Evolutionary conservation across 2,329 filamentous ascomycete genomes (phyloP).

Genomic region (Nannizziopsis barbatae): DNA sequence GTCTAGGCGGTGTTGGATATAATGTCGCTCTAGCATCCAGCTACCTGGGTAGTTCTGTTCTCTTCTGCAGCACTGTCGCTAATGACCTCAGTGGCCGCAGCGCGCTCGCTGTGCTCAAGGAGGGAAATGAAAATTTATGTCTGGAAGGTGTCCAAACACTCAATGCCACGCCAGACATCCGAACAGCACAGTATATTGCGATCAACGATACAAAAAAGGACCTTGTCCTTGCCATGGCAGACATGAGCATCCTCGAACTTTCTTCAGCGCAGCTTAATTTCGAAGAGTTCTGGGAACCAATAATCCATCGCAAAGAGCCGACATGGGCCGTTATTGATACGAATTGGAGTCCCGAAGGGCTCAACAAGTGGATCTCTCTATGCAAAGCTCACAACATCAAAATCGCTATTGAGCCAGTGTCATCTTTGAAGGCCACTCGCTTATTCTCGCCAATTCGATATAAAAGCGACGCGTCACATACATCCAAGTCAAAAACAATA

Average conservation of each 20-base stretch:
- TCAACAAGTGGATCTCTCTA: constrained; percentile 57
- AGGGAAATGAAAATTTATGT: constrained; percentile 51
- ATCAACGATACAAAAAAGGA: constrained; percentile 76
- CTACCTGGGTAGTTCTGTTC: constrained; percentile 53
- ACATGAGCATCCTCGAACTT: constrained; percentile 70
- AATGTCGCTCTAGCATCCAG: constrained; percentile 83
- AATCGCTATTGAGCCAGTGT: constrained; percentile 82
- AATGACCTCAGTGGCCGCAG: constrained; percentile 67
- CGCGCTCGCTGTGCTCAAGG: constrained; percentile 54
- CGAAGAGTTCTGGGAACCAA: constrained; percentile 49
- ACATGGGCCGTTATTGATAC: constrained; percentile 75
- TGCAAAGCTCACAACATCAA: constrained; percentile 46
- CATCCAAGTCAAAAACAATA: constrained; percentile 13
- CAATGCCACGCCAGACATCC: constrained; percentile 41
- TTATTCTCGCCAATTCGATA: constrained; percentile 42
- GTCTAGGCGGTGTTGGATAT: constrained; percentile 79
- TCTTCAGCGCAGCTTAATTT: constrained; percentile 34
- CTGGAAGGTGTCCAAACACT: constrained; percentile 52
- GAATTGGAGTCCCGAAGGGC: constrained; percentile 62
- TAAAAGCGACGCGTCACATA: constrained; percentile 15
- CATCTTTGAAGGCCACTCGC: constrained; percentile 60
- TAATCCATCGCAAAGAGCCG: constrained; percentile 48
- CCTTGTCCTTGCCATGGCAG: constrained; percentile 85
- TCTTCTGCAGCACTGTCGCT: constrained; percentile 69
- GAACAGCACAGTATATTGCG: constrained; percentile 84